A percentile compares a stretch with the other conserved stretches of the same genome.
These are phyloP conservation scores for Sugiyamaella qingdaonensis DNA, from an alignment of 805 yeast genomes.

Conservation along the genomic window DNA sequence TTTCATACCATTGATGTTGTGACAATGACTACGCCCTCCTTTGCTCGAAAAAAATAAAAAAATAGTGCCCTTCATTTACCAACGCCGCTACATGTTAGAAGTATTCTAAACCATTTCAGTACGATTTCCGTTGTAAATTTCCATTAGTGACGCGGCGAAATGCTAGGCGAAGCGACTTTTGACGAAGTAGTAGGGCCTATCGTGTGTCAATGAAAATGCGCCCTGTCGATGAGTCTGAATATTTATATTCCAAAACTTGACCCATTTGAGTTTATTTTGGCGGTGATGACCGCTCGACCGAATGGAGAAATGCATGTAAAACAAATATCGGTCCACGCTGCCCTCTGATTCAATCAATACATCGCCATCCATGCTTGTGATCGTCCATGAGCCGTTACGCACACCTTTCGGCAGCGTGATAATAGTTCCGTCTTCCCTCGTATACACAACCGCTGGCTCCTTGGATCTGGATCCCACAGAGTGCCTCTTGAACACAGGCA, in stretches of 20 bases:
- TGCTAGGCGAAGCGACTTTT: slow-evolving; percentile 15
- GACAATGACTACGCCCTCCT: no score
- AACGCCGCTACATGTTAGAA: no score
- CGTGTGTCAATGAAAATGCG: slow-evolving; percentile 53
- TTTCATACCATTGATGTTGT: no score
- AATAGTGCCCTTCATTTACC: no score
- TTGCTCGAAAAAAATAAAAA: no score
- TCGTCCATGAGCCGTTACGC: slow-evolving; percentile 53
- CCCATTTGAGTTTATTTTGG: slow-evolving; percentile 74
- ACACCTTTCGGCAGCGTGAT: slow-evolving; percentile 30
- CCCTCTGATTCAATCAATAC: slow-evolving; percentile 54
- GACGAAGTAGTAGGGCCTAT: slow-evolving; percentile 74
- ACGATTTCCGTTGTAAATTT: no score
- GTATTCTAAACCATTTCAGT: no score
- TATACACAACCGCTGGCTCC: slow-evolving; percentile 8
- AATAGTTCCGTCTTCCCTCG: slow-evolving; percentile 17
- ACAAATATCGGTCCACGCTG: slow-evolving; percentile 54
- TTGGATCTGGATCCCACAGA: slow-evolving; percentile 1
- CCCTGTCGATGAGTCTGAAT: not conserved
- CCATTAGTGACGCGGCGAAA: no score
- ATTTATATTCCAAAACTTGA: slow-evolving; percentile 53
- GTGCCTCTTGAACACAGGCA: slow-evolving; percentile 45
- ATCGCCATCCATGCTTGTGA: slow-evolving; percentile 47
- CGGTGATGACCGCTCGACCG: slow-evolving; percentile 55
- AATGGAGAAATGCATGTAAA: slow-evolving; percentile 60